Conservation (phyloP, 2,329 filamentous ascomycete species). For the Rhinocladiella similis region DNA sequence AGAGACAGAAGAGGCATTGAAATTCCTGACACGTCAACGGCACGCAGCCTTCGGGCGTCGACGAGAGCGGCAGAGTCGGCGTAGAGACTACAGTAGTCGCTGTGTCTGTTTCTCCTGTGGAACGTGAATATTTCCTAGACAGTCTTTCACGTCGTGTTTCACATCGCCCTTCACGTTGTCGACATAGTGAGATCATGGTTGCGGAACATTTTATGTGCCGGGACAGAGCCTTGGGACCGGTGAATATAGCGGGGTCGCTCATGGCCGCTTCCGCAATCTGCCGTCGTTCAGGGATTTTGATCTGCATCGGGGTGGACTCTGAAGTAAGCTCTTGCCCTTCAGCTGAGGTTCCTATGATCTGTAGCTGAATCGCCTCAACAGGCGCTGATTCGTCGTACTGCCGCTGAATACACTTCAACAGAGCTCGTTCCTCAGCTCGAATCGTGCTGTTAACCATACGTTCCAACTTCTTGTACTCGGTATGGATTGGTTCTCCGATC, state of each 20-base stretch:
- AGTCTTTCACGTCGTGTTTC: not conserved
- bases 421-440: slow-evolving; percentile 1
- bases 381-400: slow-evolving; percentile 1
- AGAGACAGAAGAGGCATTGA: slow-evolving; percentile 1
- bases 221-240: not conserved
- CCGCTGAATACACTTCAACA: slow-evolving; percentile 3
- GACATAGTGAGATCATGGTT: slow-evolving; percentile 7
- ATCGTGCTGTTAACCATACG: slow-evolving; percentile 4
- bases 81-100: not conserved
- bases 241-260: slow-evolving; percentile 2
- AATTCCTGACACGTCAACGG: not conserved
- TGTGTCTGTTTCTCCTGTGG: not conserved
- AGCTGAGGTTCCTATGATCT: not conserved
- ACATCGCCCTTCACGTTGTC: not conserved
- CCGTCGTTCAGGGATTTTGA: slow-evolving; percentile 7
- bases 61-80: not conserved
- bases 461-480: slow-evolving; percentile 1
- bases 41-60: not conserved
- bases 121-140: not conserved
- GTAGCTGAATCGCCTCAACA: slow-evolving; percentile 3
- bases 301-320: not conserved
- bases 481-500: slow-evolving; percentile 2
- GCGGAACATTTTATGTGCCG: slow-evolving; percentile 5
- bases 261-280: slow-evolving; percentile 5
- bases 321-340: not conserved